phyloP scores from a whole-genome alignment of 2,329 filamentous ascomycete genomes.

The Hypoxylon sp. region DNA sequence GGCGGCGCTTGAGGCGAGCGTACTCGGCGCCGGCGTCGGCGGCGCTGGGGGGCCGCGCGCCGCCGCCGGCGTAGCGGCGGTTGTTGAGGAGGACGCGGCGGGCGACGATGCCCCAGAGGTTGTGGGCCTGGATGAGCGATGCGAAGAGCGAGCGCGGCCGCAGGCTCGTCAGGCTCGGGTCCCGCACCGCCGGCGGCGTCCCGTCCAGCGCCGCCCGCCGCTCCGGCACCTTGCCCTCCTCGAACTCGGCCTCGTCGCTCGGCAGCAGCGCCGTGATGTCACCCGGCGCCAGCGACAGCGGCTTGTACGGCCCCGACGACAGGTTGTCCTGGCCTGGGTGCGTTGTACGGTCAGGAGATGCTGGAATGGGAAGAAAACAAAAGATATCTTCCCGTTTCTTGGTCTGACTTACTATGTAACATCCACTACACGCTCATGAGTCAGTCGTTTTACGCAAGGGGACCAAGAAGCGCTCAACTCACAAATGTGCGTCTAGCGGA shows the following conservation, averaged over 20 bases:
- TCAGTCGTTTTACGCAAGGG: background rate
- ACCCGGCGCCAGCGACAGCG: constrained; percentile 58
- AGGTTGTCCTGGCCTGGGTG: constrained; percentile 61
- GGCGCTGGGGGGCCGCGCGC: too few relatives aligned
- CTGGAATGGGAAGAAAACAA: too few relatives aligned
- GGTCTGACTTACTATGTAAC: constrained; percentile 55
- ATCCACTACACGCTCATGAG: constrained; percentile 57
- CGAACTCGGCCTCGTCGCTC: constrained; percentile 61
- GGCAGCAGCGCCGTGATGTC: constrained; percentile 65
- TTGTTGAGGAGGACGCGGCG: constrained; percentile 57
- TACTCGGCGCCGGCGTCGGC: too few relatives aligned
- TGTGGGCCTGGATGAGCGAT: constrained; percentile 62
- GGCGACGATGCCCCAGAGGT: constrained; percentile 62
- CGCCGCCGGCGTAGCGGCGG: constrained; percentile 56
- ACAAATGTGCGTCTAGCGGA: constrained; percentile 65
- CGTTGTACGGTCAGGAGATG: constrained; percentile 14
- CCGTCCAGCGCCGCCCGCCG: constrained; percentile 62
- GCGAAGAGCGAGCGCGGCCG: constrained; percentile 61
- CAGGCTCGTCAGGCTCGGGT: constrained; percentile 54
- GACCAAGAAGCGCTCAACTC: constrained; percentile 40
- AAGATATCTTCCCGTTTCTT: background rate
- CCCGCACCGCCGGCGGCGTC: constrained; percentile 57
- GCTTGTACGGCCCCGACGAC: constrained; percentile 60
- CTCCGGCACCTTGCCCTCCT: constrained; percentile 54
- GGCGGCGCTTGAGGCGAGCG: constrained; percentile 51